Conservation (phyloP, 208 protist genomes). For the Acanthamoeba divionensis region DNA sequence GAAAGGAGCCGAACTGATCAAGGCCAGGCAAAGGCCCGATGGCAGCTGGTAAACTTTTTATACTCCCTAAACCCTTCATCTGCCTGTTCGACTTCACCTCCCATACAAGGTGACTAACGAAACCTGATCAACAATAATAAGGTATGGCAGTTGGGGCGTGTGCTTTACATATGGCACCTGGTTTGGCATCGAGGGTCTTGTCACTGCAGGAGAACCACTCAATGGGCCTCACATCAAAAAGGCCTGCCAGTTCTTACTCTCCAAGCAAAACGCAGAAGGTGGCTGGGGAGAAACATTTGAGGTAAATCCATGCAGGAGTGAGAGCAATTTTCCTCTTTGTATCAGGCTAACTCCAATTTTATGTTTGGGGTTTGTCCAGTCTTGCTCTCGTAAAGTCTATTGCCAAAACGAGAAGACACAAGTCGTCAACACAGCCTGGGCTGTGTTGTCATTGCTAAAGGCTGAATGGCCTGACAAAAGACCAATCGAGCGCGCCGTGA, state of each 20-base stretch:
- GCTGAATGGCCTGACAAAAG: slow-evolving; percentile 78
- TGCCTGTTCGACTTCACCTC: not conserved
- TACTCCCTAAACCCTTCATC: not conserved
- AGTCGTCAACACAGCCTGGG: slow-evolving; percentile 95
- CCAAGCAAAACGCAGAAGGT: slow-evolving; percentile 90
- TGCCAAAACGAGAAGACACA: slow-evolving; percentile 80
- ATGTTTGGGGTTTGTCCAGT: too few species aligned
- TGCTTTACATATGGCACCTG: slow-evolving; percentile 97
- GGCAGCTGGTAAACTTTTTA: slow-evolving; percentile 78
- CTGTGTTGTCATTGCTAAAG: slow-evolving; percentile 90
- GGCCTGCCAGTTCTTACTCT: slow-evolving; percentile 90
- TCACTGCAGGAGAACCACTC: slow-evolving; percentile 32
- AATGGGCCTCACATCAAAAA: not conserved
- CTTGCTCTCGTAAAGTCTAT: slow-evolving; percentile 27
- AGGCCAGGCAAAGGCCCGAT: slow-evolving; percentile 86
- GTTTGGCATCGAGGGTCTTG: slow-evolving; percentile 92
- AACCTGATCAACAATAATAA: not conserved
- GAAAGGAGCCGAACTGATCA: slow-evolving; percentile 87
- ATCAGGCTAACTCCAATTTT: not conserved
- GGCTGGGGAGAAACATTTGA: slow-evolving; percentile 94
- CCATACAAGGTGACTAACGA: not conserved
- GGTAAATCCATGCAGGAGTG: not conserved
- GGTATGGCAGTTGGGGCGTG: slow-evolving; percentile 94
- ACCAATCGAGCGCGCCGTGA: slow-evolving; percentile 85
- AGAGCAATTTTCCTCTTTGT: not conserved